These are phyloP conservation scores for Aspergillus unguis DNA, from an alignment of 2,329 filamentous ascomycete genomes.

Conservation along the genomic window DNA sequence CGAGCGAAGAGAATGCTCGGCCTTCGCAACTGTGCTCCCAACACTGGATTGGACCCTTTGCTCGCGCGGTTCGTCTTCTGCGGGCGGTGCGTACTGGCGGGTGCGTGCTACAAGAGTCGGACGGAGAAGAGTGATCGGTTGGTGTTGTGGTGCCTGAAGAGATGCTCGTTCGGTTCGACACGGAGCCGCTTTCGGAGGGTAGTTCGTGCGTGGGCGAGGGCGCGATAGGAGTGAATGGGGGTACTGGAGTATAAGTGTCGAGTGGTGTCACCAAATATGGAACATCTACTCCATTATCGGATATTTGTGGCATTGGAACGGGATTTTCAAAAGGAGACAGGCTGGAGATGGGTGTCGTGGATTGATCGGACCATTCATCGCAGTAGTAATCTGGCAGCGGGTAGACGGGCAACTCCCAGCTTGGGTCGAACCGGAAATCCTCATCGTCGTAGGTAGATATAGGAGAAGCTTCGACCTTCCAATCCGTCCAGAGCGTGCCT, in stretches of 20 bases:
- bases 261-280: not conserved
- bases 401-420: slow-evolving; percentile 3
- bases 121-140: slow-evolving; percentile 1
- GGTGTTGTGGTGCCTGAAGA: not conserved
- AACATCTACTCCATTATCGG: not conserved
- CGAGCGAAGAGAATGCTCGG: slow-evolving; percentile 8
- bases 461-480: not conserved
- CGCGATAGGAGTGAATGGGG: not conserved
- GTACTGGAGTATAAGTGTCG: not conserved
- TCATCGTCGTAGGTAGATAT: not conserved
- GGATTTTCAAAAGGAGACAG: not conserved
- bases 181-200: not conserved
- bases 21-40: slow-evolving; percentile 12
- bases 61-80: not conserved
- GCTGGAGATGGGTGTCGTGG: not conserved
- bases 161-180: not conserved
- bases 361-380: slow-evolving; percentile 3
- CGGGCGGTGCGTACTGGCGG: not conserved
- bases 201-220: not conserved
- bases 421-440: not conserved
- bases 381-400: not conserved
- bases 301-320: not conserved
- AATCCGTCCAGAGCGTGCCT: slow-evolving; percentile 4
- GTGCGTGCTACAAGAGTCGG: not conserved
- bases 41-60: slow-evolving; percentile 6